These are phyloP conservation scores for Pyrenula aspistea DNA, from an alignment of 495 filamentous ascomycete genomes.

Conservation along the genomic window DNA sequence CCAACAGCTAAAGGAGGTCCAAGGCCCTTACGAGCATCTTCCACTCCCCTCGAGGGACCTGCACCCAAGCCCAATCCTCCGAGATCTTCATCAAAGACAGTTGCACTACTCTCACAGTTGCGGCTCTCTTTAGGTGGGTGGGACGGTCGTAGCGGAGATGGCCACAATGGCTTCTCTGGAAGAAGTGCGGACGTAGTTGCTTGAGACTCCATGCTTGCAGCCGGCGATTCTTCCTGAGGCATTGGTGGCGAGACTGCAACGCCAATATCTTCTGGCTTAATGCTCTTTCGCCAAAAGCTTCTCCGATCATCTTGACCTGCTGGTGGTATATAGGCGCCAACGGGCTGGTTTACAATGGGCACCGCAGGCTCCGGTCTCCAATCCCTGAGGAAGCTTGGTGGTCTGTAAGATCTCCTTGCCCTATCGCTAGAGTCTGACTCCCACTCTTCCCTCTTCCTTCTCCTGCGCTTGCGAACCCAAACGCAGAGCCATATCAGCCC, in stretches of 20 bases:
- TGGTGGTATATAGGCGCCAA: background rate
- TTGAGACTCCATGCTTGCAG: background rate
- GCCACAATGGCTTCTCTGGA: background rate
- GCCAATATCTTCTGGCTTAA: conserved; percentile 8
- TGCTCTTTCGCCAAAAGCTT: conserved; percentile 9
- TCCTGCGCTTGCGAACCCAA: conserved; percentile 7
- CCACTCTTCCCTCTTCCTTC: conserved; percentile 5
- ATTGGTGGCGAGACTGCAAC: conserved; percentile 6
- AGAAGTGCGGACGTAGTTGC: background rate
- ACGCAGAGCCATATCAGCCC: conserved; percentile 9
- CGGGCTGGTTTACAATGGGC: background rate
- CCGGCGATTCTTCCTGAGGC: background rate
- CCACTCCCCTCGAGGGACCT: background rate
- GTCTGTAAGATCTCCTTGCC: background rate
- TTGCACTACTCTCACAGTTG: background rate
- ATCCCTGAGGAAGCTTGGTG: conserved; percentile 1
- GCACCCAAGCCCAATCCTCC: background rate
- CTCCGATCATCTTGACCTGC: conserved; percentile 5
- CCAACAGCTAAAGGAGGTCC: background rate
- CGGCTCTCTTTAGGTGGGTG: background rate
- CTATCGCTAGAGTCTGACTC: conserved; percentile 11
- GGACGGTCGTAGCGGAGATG: background rate
- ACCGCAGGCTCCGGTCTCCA: conserved; percentile 4
- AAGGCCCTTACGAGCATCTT: background rate
- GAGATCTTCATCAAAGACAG: background rate